These are phyloP conservation scores for Berberis vulgaris DNA, from an alignment of 164 flowering plant species.

Conservation along the genomic window DNA sequence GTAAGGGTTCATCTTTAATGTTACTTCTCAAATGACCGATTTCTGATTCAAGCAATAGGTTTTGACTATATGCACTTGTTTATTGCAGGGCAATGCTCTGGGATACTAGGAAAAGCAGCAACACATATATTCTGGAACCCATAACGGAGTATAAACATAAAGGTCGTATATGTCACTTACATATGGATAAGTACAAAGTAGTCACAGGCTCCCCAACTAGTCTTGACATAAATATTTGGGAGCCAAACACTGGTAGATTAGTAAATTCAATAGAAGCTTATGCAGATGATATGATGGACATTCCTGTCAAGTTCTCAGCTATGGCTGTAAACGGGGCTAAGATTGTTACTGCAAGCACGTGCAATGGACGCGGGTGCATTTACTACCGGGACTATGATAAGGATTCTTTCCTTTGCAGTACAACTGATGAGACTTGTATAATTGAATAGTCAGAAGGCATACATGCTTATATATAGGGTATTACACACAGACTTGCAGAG, in stretches of 20 bases:
- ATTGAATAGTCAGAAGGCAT: too few relatives aligned
- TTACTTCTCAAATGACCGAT: background rate
- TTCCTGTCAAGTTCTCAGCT: constrained; percentile 32
- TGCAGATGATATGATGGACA: background rate
- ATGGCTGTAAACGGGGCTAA: constrained; percentile 50
- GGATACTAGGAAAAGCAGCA: constrained; percentile 46
- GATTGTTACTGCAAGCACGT: constrained; percentile 35
- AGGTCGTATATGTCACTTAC: constrained; percentile 38
- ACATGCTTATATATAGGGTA: too few relatives aligned
- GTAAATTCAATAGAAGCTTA: constrained; percentile 32
- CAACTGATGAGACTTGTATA: constrained; percentile 8
- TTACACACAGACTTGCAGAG: too few relatives aligned
- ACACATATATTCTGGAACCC: constrained; percentile 26
- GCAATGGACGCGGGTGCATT: constrained; percentile 13
- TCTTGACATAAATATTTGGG: constrained; percentile 38
- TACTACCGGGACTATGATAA: constrained; percentile 35
- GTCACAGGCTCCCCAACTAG: constrained; percentile 49
- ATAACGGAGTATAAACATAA: constrained; percentile 42
- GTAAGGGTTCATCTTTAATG: constrained; percentile 22
- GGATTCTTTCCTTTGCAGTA: constrained; percentile 22
- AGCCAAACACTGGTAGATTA: constrained; percentile 33
- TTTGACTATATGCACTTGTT: background rate
- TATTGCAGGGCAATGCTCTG: constrained; percentile 53
- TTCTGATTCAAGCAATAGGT: background rate
- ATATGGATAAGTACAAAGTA: constrained; percentile 59